Evolutionary conservation across 805 yeast species (phyloP), one percentile per base, ranked within the genome.

Genomic region (Spathaspora passalidarum): DNA sequence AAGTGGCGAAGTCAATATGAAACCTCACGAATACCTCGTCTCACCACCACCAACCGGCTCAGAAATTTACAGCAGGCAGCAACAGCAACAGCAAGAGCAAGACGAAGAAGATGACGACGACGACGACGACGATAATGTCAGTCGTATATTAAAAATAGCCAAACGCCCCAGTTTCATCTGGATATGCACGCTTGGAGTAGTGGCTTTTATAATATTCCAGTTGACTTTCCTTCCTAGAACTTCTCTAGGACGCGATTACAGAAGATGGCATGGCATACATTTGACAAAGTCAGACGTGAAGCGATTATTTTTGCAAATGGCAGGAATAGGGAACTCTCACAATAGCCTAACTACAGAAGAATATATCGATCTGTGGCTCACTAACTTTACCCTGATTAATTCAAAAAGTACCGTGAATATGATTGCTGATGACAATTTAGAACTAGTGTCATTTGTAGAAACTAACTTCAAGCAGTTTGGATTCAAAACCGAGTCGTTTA

Each of bases 151-250:
- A 8, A 44, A 44, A 13, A 26, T 47, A 11, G 43, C 50, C 5
- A 44, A 47, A 38, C 34, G 50, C 17, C 50, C 50, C 8, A 46
- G 49, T 80, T 13, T 61, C 65, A 54, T 57, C 50, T 23, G 68
- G 70, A 14, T 45, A 46, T 11, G 38, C 42, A 25, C 48, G 40
- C 57, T 80, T 18, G 86, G 88, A 1, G 49, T 81, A 2, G 44
- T 73, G 2, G 79, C 81, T 40, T 63, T 81, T 29, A 56, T 80
- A 13, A 69, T 78, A 2, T 81, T 86, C 58, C 79, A 86, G 35
- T 68, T 88, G 42, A 79, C 84, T 0, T 90, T 90, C 60, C 69
- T 89, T 13, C 97, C 96, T 1, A 65, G 96, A 47, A 88, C 97
- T 1, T 87, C 96, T 2, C 68, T 88, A 16, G 80, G 86, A 42